phyloP scores from a whole-genome alignment of 164 flowering plant species.

The Vitis labrusca region DNA sequence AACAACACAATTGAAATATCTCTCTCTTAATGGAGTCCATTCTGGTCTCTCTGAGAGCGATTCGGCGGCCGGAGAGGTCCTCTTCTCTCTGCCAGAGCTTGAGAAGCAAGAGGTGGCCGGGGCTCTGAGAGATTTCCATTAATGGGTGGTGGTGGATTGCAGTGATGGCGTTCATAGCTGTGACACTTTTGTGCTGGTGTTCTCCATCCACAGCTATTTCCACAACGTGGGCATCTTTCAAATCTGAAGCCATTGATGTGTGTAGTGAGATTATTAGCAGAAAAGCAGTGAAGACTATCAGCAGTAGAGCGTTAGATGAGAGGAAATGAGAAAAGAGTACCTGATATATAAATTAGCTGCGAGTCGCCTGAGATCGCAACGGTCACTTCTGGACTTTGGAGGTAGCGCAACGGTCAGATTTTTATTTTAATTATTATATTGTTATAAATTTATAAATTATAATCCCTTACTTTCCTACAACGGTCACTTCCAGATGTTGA shows the following conservation, averaged over 20 bases:
- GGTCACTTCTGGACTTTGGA: no score
- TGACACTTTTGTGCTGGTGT: constrained; percentile 28
- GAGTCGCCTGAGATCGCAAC: no score
- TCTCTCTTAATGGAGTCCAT: constrained; percentile 50
- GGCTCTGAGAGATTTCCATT: constrained; percentile 77
- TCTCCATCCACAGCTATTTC: constrained; percentile 76
- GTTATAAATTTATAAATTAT: no score
- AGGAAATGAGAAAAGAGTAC: no score
- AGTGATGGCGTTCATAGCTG: constrained; percentile 17
- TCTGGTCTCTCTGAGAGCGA: constrained; percentile 54
- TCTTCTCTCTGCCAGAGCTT: constrained; percentile 95
- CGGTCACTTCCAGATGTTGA: no score
- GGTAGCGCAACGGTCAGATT: no score
- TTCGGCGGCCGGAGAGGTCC: constrained; percentile 46
- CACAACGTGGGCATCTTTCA: constrained; percentile 56
- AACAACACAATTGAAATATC: constrained; percentile 70
- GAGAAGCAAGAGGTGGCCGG: constrained; percentile 91
- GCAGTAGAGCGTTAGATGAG: no score
- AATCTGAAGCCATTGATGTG: constrained; percentile 48
- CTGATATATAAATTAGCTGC: no score
- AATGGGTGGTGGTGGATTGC: constrained; percentile 81
- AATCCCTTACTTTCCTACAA: no score
- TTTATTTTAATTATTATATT: no score
- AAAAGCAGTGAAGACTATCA: no score
- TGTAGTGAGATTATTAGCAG: no score